phyloP scores from a whole-genome alignment of 306 rosid species.

The Begonia loranthoides region DNA sequence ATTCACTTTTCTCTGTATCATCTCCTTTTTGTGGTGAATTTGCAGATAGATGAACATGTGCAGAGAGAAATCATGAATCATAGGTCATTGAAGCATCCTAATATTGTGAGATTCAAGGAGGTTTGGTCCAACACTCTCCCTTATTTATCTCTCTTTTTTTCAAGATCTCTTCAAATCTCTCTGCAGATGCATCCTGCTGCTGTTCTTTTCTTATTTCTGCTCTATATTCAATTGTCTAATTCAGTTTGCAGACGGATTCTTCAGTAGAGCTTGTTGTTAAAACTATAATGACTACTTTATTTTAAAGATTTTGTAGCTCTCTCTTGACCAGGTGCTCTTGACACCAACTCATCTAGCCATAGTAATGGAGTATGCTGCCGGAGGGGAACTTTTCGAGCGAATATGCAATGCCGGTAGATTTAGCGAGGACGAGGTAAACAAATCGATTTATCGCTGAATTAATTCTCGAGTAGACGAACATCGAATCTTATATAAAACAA shows the following conservation, averaged over 20 bases:
- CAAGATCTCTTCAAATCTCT: too few species aligned
- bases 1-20: slow-evolving; percentile 2
- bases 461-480: too few species aligned
- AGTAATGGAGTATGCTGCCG: slow-evolving; percentile 86
- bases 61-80: slow-evolving; percentile 84
- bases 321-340: slow-evolving; percentile 42
- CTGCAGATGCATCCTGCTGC: too few species aligned
- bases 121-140: slow-evolving; percentile 9
- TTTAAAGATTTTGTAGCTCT: slow-evolving; percentile 12
- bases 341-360: slow-evolving; percentile 78
- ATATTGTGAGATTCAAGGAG: slow-evolving; percentile 78
- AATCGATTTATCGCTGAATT: too few species aligned
- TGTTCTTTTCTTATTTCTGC: too few species aligned
- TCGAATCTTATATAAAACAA: too few species aligned
- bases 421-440: slow-evolving; percentile 65
- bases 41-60: slow-evolving; percentile 74
- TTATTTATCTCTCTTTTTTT: too few species aligned
- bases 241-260: too few species aligned
- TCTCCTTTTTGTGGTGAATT: neutral
- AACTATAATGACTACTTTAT: too few species aligned
- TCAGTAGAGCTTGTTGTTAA: too few species aligned
- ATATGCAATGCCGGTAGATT: slow-evolving; percentile 69
- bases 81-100: slow-evolving; percentile 77
- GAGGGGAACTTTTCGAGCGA: slow-evolving; percentile 74
- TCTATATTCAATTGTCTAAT: too few species aligned